These are phyloP conservation scores for Tribonema minus DNA, from an alignment of 108 stramenopile species.

Conservation along the genomic window DNA sequence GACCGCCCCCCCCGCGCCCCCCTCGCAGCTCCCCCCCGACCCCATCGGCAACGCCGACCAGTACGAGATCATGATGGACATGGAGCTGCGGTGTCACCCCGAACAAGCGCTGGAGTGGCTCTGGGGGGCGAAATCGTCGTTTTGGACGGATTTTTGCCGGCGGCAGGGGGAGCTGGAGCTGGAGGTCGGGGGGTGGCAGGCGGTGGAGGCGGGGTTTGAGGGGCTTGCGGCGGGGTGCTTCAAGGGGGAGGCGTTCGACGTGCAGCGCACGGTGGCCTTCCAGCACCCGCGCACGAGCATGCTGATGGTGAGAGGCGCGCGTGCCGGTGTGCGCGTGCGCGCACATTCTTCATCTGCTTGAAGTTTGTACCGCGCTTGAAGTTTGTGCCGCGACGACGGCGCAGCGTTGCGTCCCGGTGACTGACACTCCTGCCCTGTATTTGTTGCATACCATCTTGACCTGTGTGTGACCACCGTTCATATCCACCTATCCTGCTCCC, in stretches of 20 bases:
- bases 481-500: no score
- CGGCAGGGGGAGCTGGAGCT: conserved; percentile 11
- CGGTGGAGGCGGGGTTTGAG: not conserved
- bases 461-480: no score
- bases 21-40: not conserved
- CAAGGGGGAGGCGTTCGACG: conserved; percentile 8
- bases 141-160: conserved; percentile 11
- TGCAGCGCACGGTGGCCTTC: conserved; percentile 18
- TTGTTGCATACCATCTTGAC: no score
- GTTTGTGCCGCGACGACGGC: no score
- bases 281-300: conserved; percentile 12
- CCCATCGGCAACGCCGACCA: not conserved
- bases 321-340: no score
- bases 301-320: no score
- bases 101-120: conserved; percentile 8
- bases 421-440: no score
- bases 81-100: not conserved
- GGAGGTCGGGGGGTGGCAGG: not conserved
- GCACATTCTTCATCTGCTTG: no score
- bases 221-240: not conserved
- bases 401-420: no score
- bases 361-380: no score
- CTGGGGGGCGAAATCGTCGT: conserved; percentile 9
- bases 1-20: not conserved
- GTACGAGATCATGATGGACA: not conserved